Percentiles rank a stretch among this genome's conserved stretches.
These are phyloP conservation scores for Umbelopsis sp. DNA, from an alignment of 192 early-diverging fungal species.

Conservation along the genomic window DNA sequence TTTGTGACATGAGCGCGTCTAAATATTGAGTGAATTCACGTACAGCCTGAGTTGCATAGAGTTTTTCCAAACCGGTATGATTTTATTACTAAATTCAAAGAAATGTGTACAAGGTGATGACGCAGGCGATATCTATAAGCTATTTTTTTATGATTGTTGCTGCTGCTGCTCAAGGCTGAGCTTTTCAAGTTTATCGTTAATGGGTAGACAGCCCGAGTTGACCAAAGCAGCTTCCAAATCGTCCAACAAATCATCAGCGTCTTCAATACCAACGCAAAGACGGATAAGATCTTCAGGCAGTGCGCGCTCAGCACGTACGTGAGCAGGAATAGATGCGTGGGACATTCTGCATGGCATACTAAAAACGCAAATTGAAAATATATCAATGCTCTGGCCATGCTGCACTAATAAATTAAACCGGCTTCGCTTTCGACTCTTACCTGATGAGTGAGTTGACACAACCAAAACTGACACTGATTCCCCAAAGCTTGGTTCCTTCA, in stretches of 20 bases:
- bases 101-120: too few species aligned
- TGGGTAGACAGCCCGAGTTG: conserved; percentile 56
- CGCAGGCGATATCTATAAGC: too few species aligned
- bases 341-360: conserved; percentile 99
- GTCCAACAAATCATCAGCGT: conserved; percentile 86
- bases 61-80: too few species aligned
- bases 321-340: conserved; percentile 93
- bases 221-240: conserved; percentile 81
- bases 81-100: too few species aligned
- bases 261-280: conserved; percentile 96
- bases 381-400: too few species aligned
- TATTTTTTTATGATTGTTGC: background rate
- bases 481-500: conserved; percentile 82
- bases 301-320: conserved; percentile 81
- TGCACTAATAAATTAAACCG: background rate
- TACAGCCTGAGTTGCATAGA: too few species aligned
- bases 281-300: conserved; percentile 98
- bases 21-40: background rate
- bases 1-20: conserved; percentile 4
- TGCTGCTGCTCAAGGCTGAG: conserved; percentile 12
- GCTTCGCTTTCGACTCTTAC: conserved; percentile 38
- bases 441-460: conserved; percentile 97
- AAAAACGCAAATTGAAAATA: background rate
- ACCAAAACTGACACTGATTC: conserved; percentile 96
- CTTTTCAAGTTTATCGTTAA: conserved; percentile 13